phyloP scores from a whole-genome alignment of 305 asterid species.

The Solanum hybrid region DNA sequence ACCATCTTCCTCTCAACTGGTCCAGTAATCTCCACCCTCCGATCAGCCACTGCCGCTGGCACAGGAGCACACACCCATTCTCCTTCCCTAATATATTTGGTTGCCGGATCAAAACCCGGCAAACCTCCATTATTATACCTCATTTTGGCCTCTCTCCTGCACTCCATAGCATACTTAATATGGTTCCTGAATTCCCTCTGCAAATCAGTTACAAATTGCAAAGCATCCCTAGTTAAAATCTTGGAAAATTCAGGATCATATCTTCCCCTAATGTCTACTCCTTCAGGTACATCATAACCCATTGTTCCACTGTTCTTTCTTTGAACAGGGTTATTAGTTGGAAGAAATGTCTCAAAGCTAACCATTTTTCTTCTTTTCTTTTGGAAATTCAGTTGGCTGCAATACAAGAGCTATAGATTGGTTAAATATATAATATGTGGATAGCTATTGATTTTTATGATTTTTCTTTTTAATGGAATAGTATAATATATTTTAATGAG shows the following conservation, averaged over 20 bases:
- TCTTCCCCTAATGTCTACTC: constrained; percentile 71
- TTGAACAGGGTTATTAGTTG: neutral
- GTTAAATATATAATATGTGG: neutral
- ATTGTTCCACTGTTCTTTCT: constrained; percentile 2
- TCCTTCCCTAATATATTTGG: constrained; percentile 45
- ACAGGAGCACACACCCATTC: constrained; percentile 68
- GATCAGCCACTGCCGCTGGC: constrained; percentile 70
- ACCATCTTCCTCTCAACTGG: constrained; percentile 95
- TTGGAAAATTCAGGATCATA: constrained; percentile 54
- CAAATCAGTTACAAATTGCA: constrained; percentile 52
- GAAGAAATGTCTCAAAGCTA: constrained; percentile 36
- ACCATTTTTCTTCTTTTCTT: constrained; percentile 20
- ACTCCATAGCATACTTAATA: constrained; percentile 64
- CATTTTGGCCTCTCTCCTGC: constrained; percentile 53
- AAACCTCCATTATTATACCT: constrained; percentile 50
- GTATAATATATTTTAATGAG: neutral
- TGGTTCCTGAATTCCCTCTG: constrained; percentile 66
- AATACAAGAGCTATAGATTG: neutral
- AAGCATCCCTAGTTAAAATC: constrained; percentile 55
- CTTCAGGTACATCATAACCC: constrained; percentile 73
- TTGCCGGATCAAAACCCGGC: constrained; percentile 80
- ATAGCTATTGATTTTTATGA: neutral
- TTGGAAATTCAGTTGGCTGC: neutral
- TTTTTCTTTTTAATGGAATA: neutral
- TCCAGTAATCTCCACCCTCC: constrained; percentile 92